A percentile compares a stretch with the other conserved stretches of the same genome.
Evolutionary conservation across 148 eudicot species (phyloP).

Genomic region (Chenopodium album): DNA sequence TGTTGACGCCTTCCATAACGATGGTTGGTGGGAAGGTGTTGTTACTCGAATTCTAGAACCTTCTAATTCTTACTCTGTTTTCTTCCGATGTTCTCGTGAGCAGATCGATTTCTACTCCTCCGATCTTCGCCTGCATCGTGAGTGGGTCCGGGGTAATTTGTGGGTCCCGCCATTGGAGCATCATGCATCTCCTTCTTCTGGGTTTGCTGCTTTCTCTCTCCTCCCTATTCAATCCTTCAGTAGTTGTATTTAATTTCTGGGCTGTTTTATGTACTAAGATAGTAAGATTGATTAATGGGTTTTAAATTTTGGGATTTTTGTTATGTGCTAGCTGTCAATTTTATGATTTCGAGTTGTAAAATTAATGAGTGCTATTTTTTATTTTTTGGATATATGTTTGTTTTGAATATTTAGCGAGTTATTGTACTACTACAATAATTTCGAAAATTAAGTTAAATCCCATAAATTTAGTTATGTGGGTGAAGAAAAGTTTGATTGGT

Average conservation of each 20-base stretch:
- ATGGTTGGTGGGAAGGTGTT: constrained; percentile 88
- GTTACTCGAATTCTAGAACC: constrained; percentile 26
- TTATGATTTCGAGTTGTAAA: too few species aligned
- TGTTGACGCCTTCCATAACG: constrained; percentile 66
- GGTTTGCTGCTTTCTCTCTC: constrained; percentile 1
- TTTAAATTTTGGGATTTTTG: too few species aligned
- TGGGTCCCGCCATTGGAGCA: constrained; percentile 47
- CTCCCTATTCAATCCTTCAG: background rate
- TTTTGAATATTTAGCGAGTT: background rate
- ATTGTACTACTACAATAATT: background rate
- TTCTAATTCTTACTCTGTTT: constrained; percentile 34
- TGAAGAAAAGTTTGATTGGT: background rate
- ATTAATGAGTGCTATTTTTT: too few species aligned
- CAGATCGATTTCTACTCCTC: constrained; percentile 41
- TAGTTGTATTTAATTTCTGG: background rate
- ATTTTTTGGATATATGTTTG: background rate
- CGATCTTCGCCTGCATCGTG: constrained; percentile 56
- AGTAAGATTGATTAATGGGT: background rate
- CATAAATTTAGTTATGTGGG: background rate
- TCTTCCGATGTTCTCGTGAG: constrained; percentile 52
- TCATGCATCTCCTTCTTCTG: constrained; percentile 19
- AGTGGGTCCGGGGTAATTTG: constrained; percentile 47
- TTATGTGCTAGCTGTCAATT: too few species aligned
- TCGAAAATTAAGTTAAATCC: background rate
- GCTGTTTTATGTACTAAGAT: background rate